A percentile compares a stretch with the other conserved stretches of the same genome.
These are phyloP conservation scores for Neurospora tetraspora DNA, from an alignment of 495 filamentous ascomycete species.

Conservation along the genomic window DNA sequence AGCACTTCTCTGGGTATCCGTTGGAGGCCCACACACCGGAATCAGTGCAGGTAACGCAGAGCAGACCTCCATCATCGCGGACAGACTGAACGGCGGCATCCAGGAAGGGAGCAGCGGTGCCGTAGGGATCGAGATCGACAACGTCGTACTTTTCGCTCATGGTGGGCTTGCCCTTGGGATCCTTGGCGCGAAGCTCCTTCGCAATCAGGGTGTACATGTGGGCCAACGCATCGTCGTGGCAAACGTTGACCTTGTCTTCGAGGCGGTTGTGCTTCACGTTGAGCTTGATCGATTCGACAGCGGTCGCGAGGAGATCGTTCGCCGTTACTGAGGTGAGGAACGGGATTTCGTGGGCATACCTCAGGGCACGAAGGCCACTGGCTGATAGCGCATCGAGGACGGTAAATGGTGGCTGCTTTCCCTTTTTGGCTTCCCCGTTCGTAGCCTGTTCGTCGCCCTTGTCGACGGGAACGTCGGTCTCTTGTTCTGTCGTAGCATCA, in stretches of 20 bases:
- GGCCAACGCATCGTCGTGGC: conserved; percentile 70
- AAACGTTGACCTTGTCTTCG: conserved; percentile 55
- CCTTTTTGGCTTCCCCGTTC: conserved; percentile 12
- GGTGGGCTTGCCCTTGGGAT: conserved; percentile 14
- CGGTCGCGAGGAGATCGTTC: conserved; percentile 73
- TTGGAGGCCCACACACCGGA: conserved; percentile 87
- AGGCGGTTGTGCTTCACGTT: conserved; percentile 79
- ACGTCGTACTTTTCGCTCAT: conserved; percentile 62
- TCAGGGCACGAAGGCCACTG: conserved; percentile 82
- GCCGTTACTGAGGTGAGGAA: conserved; percentile 72
- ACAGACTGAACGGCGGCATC: conserved; percentile 81
- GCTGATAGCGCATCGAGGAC: conserved; percentile 94
- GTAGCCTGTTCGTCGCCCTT: conserved; percentile 8
- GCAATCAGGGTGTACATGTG: conserved; percentile 73
- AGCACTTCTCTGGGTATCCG: conserved; percentile 88
- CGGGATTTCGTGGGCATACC: conserved; percentile 86
- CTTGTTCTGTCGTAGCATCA: conserved; percentile 12
- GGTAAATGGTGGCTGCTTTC: conserved; percentile 41
- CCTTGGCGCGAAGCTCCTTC: conserved; percentile 25
- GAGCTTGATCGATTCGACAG: conserved; percentile 67
- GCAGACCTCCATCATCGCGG: conserved; percentile 70
- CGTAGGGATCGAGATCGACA: conserved; percentile 95
- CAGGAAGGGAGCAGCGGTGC: conserved; percentile 80
- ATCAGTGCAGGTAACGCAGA: conserved; percentile 96
- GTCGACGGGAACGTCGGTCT: neutral